Percentiles rank a stretch among this genome's conserved stretches.
phyloP scores from a whole-genome alignment of 805 yeast species.

The Hyphopichia homilentoma region DNA sequence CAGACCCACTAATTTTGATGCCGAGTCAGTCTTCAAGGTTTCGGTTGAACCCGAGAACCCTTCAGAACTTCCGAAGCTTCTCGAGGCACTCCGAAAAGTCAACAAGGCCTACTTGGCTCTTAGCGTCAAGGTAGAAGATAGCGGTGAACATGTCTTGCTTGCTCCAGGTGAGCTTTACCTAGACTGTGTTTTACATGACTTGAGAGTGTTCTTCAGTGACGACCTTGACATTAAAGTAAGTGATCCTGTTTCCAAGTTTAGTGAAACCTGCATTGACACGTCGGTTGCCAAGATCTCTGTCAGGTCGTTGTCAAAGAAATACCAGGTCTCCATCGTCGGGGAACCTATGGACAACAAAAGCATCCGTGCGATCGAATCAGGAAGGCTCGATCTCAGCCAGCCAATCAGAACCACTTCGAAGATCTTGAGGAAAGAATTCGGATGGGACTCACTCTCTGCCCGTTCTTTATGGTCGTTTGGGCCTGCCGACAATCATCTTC shows the following conservation, averaged over 20 bases:
- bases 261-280: slow-evolving; percentile 68
- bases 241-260: slow-evolving; percentile 74
- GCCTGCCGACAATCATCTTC: slow-evolving; percentile 36
- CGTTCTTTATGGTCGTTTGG: slow-evolving; percentile 79
- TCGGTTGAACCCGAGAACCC: slow-evolving; percentile 83
- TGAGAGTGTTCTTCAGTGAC: slow-evolving; percentile 56
- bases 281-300: slow-evolving; percentile 64
- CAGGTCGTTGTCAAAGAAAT: slow-evolving; percentile 50
- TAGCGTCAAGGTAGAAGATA: slow-evolving; percentile 72
- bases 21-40: slow-evolving; percentile 66
- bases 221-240: slow-evolving; percentile 75
- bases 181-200: slow-evolving; percentile 78
- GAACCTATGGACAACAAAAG: slow-evolving; percentile 60
- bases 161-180: slow-evolving; percentile 88
- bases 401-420: slow-evolving; percentile 48
- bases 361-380: slow-evolving; percentile 52
- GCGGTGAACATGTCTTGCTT: slow-evolving; percentile 77
- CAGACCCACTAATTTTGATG: slow-evolving; percentile 41
- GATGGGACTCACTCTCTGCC: slow-evolving; percentile 83
- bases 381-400: slow-evolving; percentile 33
- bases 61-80: slow-evolving; percentile 68
- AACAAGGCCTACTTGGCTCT: slow-evolving; percentile 64
- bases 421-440: slow-evolving; percentile 51
- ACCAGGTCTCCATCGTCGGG: slow-evolving; percentile 65
- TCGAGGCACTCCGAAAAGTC: slow-evolving; percentile 64